phyloP scores from a whole-genome alignment of 2,329 filamentous ascomycete genomes.

The Fusarium sp. region DNA sequence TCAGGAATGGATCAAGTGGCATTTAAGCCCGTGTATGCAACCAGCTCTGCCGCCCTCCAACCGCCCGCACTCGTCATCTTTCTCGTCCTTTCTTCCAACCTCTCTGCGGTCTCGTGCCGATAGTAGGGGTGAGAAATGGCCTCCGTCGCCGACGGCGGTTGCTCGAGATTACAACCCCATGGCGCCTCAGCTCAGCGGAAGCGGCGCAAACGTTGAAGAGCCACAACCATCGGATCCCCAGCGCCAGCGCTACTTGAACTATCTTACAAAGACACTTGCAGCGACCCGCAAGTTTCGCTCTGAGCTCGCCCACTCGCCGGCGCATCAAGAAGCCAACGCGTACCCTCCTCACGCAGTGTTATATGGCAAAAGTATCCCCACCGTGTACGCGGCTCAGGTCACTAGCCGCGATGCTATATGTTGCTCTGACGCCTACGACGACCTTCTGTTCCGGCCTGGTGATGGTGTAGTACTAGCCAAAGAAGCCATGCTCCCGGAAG shows the following conservation, averaged over 20 bases:
- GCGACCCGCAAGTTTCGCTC: conserved; percentile 78
- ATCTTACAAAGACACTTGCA: conserved; percentile 78
- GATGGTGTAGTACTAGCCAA: conserved; percentile 89
- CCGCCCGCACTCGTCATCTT: conserved; percentile 51
- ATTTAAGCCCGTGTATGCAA: conserved; percentile 79
- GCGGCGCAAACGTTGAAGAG: conserved; percentile 32
- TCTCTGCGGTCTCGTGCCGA: conserved; percentile 57
- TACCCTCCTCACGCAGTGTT: conserved; percentile 87
- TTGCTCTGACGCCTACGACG: conserved; percentile 81
- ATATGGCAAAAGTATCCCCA: conserved; percentile 87
- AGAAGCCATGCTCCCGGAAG: conserved; percentile 84
- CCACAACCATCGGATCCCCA: conserved; percentile 42
- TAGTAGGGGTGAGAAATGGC: conserved; percentile 52
- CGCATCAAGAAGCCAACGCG: conserved; percentile 69
- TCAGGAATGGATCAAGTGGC: conserved; percentile 80
- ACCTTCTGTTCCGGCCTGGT: conserved; percentile 84
- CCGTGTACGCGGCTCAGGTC: conserved; percentile 83
- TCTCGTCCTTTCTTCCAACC: conserved; percentile 59
- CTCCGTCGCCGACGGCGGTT: conserved; percentile 25
- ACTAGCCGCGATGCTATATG: conserved; percentile 76
- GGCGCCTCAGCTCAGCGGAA: conserved; percentile 41
- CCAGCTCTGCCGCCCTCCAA: conserved; percentile 68
- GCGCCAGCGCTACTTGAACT: conserved; percentile 58
- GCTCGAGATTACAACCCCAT: conserved; percentile 51
- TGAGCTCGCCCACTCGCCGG: conserved; percentile 70